Evolutionary conservation across 2,329 filamentous ascomycete genomes (phyloP), one percentile per base, ranked within the genome.

Genomic region (Diplodia seriata): DNA sequence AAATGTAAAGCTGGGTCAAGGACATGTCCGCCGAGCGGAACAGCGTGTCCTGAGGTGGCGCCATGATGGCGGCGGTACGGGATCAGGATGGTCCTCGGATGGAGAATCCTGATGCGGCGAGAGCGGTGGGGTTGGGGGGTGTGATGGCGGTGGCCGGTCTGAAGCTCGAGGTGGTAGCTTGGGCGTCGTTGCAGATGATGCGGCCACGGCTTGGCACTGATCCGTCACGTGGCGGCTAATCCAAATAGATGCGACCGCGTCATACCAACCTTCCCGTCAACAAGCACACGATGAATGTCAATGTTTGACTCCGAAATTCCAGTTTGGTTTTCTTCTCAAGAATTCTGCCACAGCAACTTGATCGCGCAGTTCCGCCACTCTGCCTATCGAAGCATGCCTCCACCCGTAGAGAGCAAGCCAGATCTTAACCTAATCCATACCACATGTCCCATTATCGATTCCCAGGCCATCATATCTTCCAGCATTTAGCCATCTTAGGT

Each of bases 11-110:
- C 89, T 99, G 95, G 77, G 97, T 97, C 90, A 99, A 91, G 87
- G 93, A 97, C 95, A 99, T 99, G 82, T 97, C 92, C 92, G 93
- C 92, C 80, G 95, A 99, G 87, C 96, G 94, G 90, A 99, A 98
- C 85, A 97, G 92, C 82, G 94, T 97, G 84, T 98, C 93, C 84
- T 92, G 84, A 65, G 79, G 76, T 68, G 85, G 82, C 81, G 84
- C 87, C 88, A 90, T 90, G 79, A 70, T 79, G 79, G 76, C 76
- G 66, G 40, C 38, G 50, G 40, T 49, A 9, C 59, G 47, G 43
- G 59, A 2, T 63, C 59, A 63, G 59, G 43, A 63, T 36, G 20
- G 59, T 40, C 59, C 59, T 51, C 47, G 20, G 9, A 26, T 15
- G 47, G 47, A 38, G 47, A 51, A 51, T 63, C 59, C 59, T 63